Evolutionary conservation across 257 asterid genomes (phyloP).

Genomic region (Rehmannia glutinosa): DNA sequence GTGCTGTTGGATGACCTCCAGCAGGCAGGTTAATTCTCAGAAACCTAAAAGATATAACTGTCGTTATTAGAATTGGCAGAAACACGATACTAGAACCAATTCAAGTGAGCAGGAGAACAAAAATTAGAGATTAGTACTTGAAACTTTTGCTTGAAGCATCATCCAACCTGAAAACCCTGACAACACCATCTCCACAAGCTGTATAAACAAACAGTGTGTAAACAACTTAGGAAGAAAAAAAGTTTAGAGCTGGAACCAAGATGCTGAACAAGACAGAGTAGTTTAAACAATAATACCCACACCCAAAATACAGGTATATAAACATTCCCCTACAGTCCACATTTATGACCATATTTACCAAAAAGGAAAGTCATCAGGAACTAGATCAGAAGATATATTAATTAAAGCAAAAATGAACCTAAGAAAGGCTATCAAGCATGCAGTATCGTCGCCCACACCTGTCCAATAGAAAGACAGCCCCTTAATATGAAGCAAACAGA

Average conservation of each 20-base stretch:
- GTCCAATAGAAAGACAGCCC: neutral
- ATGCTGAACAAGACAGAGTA: slow-evolving; percentile 1
- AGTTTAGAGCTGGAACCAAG: neutral
- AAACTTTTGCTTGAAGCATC: slow-evolving; percentile 94
- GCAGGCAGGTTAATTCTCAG: slow-evolving; percentile 82
- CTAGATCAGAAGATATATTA: neutral
- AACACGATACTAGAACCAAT: slow-evolving; percentile 1
- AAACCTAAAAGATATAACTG: slow-evolving; percentile 48
- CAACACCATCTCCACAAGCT: slow-evolving; percentile 91
- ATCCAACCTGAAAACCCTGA: slow-evolving; percentile 92
- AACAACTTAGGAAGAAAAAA: neutral
- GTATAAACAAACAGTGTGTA: slow-evolving; percentile 22
- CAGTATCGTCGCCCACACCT: neutral
- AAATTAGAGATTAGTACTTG: slow-evolving; percentile 55
- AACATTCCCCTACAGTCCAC: neutral
- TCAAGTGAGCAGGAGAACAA: slow-evolving; percentile 3
- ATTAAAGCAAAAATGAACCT: neutral
- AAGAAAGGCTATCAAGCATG: slow-evolving; percentile 6
- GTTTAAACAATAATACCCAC: slow-evolving; percentile 2
- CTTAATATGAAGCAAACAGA: neutral
- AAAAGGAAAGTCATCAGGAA: neutral
- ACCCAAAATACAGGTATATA: neutral
- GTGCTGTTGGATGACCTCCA: slow-evolving; percentile 85
- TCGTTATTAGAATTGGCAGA: neutral
- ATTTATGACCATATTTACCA: neutral